Evolutionary conservation across 2,329 filamentous ascomycete species (phyloP).

Genomic region (Pseudogymnoascus sp.): DNA sequence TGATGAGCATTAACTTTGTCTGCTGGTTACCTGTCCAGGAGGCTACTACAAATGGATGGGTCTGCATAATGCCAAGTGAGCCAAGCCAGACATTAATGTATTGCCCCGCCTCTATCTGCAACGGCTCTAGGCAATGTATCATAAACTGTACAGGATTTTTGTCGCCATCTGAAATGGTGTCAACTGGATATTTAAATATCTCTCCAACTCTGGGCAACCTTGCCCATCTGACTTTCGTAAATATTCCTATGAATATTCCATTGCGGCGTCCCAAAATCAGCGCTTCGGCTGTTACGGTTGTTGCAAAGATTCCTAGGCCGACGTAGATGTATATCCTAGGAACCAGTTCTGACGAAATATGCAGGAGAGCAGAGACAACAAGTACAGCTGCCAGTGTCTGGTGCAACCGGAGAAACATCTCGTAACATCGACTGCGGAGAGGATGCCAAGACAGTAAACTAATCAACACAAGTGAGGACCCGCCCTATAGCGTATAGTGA

Average conservation of each 20-base stretch:
- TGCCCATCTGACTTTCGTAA: slow-evolving; percentile 15
- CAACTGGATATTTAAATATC: neutral
- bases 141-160: neutral
- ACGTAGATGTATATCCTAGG: slow-evolving; percentile 15
- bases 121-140: slow-evolving; percentile 7
- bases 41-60: slow-evolving; percentile 25
- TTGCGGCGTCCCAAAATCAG: neutral
- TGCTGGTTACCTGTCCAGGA: slow-evolving; percentile 20
- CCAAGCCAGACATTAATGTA: slow-evolving; percentile 16
- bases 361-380: neutral
- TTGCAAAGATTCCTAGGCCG: slow-evolving; percentile 10
- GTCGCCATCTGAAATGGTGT: neutral
- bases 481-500: neutral
- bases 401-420: slow-evolving; percentile 15
- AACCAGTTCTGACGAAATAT: slow-evolving; percentile 11
- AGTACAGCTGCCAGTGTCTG: slow-evolving; percentile 12
- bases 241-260: slow-evolving; percentile 14
- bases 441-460: slow-evolving; percentile 13
- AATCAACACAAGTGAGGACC: slow-evolving; percentile 9
- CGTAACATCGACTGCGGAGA: slow-evolving; percentile 15
- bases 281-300: neutral
- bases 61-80: slow-evolving; percentile 18
- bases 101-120: slow-evolving; percentile 3
- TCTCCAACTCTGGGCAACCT: slow-evolving; percentile 9
- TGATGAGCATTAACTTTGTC: slow-evolving; percentile 21